These are phyloP conservation scores for Trypanosoma lewisi DNA, from an alignment of 208 protist species.

Conservation along the genomic window DNA sequence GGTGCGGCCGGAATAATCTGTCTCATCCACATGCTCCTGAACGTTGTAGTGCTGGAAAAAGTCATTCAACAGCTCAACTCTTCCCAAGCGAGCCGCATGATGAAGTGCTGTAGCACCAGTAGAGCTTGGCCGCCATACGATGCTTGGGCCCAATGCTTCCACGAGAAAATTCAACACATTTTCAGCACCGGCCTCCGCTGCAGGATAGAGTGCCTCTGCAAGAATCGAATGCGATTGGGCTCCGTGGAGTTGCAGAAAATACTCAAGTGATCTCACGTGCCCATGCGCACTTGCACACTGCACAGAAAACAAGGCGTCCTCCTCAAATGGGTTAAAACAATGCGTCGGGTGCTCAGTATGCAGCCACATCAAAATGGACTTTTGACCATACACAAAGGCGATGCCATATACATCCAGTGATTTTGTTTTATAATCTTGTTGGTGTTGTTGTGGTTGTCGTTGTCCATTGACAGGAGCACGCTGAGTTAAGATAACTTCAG, in stretches of 20 bases:
- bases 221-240: conserved; percentile 3
- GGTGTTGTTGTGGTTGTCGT: not conserved
- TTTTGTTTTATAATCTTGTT: not conserved
- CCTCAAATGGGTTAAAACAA: not conserved
- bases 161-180: conserved; percentile 39
- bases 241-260: conserved; percentile 26
- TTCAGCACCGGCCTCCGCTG: conserved; percentile 40
- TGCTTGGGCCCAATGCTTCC: conserved; percentile 16
- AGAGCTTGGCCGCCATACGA: conserved; percentile 27
- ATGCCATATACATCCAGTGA: conserved; percentile 30
- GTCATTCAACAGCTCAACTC: conserved; percentile 20
- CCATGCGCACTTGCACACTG: conserved; percentile 13
- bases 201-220: conserved; percentile 22
- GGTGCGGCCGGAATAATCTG: conserved; percentile 36
- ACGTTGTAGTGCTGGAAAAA: conserved; percentile 30
- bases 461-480: conserved; percentile 8
- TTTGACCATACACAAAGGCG: conserved; percentile 37
- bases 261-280: conserved; percentile 33
- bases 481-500: conserved; percentile 25
- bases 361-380: conserved; percentile 41
- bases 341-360: conserved; percentile 23
- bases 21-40: conserved; percentile 32
- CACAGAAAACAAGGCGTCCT: not conserved
- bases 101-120: conserved; percentile 48
- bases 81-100: conserved; percentile 47